A percentile compares a stretch with the other conserved stretches of the same genome.
Conservation (phyloP, 2,329 filamentous ascomycete genomes). For the Sarocladium oryzae region DNA sequence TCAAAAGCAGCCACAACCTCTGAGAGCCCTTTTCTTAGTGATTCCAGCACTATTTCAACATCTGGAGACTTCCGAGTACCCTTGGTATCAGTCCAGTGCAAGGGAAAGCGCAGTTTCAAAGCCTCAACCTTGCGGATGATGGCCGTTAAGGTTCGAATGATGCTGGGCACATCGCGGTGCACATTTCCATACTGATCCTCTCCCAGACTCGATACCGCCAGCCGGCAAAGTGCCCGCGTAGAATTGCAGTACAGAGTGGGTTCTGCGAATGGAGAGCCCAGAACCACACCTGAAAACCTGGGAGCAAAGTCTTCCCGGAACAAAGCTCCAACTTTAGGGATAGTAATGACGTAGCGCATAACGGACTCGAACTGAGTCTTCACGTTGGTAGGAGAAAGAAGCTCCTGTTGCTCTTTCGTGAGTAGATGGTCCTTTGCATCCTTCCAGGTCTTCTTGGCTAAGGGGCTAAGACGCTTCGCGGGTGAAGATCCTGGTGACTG, state of each 20-base stretch:
- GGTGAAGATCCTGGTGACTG: conserved; percentile 43
- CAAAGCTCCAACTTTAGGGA: conserved; percentile 25
- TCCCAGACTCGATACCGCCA: conserved; percentile 65
- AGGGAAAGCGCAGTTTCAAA: conserved; percentile 52
- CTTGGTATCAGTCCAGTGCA: conserved; percentile 75
- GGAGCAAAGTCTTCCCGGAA: conserved; percentile 66
- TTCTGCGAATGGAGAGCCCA: conserved; percentile 69
- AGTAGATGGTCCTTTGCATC: conserved; percentile 42
- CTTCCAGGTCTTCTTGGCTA: conserved; percentile 43
- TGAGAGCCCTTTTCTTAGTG: conserved; percentile 58
- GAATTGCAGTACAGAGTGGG: conserved; percentile 64
- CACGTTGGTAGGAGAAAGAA: conserved; percentile 43
- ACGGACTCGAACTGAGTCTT: conserved; percentile 41
- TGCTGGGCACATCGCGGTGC: conserved; percentile 68
- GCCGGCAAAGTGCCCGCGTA: conserved; percentile 58
- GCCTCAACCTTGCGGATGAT: conserved; percentile 63
- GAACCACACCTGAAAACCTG: conserved; percentile 58
- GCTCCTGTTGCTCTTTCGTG: conserved; percentile 48
- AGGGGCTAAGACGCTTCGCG: conserved; percentile 41
- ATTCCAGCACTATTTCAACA: conserved; percentile 62
- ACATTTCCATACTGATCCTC: conserved; percentile 85
- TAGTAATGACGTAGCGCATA: conserved; percentile 35
- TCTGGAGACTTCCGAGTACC: conserved; percentile 51
- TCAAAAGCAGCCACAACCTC: conserved; percentile 67
- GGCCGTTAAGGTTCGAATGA: conserved; percentile 66